These are phyloP conservation scores for Elaeis oleifera DNA, from an alignment of 202 grass and related monocot species.

Conservation along the genomic window DNA sequence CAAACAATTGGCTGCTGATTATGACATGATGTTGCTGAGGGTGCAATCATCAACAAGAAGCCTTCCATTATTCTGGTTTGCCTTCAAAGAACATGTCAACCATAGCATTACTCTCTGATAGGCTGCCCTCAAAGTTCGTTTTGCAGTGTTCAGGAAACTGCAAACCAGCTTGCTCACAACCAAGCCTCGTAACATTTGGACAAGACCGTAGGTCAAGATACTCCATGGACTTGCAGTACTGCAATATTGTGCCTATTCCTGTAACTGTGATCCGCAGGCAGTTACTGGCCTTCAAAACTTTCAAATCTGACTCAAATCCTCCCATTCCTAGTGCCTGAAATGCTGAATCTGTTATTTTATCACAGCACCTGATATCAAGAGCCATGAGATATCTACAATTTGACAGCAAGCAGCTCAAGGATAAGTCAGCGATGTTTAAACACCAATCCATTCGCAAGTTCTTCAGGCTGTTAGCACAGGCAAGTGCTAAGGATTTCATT, in stretches of 20 bases:
- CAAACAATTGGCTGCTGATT: too few relatives aligned
- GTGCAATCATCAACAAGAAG: too few relatives aligned
- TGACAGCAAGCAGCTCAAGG: conserved; percentile 46
- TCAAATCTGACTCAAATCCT: conserved; percentile 39
- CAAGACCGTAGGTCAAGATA: conserved; percentile 73
- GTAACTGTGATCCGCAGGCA: conserved; percentile 41
- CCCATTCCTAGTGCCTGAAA: conserved; percentile 31
- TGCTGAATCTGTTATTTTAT: conserved; percentile 59
- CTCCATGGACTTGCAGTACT: conserved; percentile 53
- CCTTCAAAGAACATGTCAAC: conserved; percentile 46
- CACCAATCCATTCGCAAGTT: conserved; percentile 69
- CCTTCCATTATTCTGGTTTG: too few relatives aligned
- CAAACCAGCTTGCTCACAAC: conserved; percentile 61
- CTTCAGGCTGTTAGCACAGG: conserved; percentile 48
- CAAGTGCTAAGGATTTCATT: conserved; percentile 41
- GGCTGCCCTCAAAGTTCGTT: conserved; percentile 63
- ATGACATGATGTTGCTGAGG: too few relatives aligned
- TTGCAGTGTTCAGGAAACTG: conserved; percentile 54
- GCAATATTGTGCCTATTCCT: conserved; percentile 42
- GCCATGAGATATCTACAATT: conserved; percentile 64
- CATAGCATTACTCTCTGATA: conserved; percentile 33
- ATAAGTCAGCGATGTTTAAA: conserved; percentile 57
- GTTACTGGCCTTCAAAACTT: conserved; percentile 43
- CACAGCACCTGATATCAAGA: conserved; percentile 69
- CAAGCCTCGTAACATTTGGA: conserved; percentile 45